Evolutionary conservation across 2,329 filamentous ascomycete species (phyloP), one percentile per base, ranked within the genome.

Genomic region (Leptographium flavum): DNA sequence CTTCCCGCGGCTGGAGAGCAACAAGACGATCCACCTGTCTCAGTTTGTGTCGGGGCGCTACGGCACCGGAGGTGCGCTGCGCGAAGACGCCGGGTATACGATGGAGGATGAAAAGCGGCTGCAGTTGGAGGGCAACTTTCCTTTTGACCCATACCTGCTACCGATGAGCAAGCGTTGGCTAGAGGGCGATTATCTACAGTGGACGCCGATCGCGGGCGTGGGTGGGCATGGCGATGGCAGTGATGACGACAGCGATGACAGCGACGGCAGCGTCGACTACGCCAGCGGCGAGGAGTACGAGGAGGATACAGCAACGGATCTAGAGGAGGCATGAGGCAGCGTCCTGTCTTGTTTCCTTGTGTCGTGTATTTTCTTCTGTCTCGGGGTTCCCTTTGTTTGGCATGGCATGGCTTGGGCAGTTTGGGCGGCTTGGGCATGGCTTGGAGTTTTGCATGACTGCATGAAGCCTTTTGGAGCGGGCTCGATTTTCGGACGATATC

Each of bases 91-190:
- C 5, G 68, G 68, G 7, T 61, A 64, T 42, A 64, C 71, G 42
- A 60, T 64, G 14, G 73, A 79, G 45, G 83, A 84, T 47, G 86
- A 94, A 53, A 79, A 81, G 50, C 82, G 79, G 56, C 81, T 90
- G 56, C 82, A 94, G 61, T 73, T 98, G 2, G 88, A 96, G 54
- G 84, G 87, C 0, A 95, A 94, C 60, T 98, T 96, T 57, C 92
- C 92, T 0, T 98, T 98, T 57, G 92, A 98, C 58, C 93, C 93
- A 3, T 98, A 96, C 61, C 83, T 90, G 56, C 68, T 98, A 42
- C 88, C 88, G 1, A 70, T 79, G 53, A 95, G 88, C 60, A 87
- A 84, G 62, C 74, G 79, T 48, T 96, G 92, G 93, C 66, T 98
- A 13, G 82, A 87, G 50, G 73, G 76, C 19, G 83, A 93, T 57